Conservation (phyloP, 164 flowering plant genomes). For the Magnolia officinalis region DNA sequence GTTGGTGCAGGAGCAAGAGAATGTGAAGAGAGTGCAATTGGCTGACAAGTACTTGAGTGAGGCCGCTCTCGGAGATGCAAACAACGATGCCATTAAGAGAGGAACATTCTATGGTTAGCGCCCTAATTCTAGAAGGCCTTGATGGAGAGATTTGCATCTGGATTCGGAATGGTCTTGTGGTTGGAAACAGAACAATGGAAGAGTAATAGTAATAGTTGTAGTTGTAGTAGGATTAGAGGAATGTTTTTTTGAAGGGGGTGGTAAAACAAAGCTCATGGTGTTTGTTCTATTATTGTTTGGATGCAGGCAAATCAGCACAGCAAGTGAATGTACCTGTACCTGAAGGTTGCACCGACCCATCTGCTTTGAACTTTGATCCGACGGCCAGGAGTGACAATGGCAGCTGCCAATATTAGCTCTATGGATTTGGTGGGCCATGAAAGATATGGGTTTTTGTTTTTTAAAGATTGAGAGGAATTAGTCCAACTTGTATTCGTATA, state of each 20-base stretch:
- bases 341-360: constrained; percentile 46
- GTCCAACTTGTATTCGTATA: neutral
- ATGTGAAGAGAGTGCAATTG: constrained; percentile 57
- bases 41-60: constrained; percentile 43
- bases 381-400: constrained; percentile 52
- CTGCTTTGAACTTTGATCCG: constrained; percentile 43
- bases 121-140: constrained; percentile 12
- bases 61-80: constrained; percentile 48
- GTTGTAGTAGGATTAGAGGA: too few species aligned
- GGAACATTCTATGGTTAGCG: constrained; percentile 34
- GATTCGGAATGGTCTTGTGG: neutral
- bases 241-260: neutral
- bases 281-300: constrained; percentile 1
- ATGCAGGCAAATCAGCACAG: constrained; percentile 55
- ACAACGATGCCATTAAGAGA: constrained; percentile 29
- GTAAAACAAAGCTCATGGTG: neutral
- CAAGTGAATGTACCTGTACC: constrained; percentile 45
- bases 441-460: neutral
- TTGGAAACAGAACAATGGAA: neutral
- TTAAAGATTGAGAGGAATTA: neutral
- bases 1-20: constrained; percentile 51
- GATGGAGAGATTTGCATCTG: constrained; percentile 21
- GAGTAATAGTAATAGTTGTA: too few species aligned
- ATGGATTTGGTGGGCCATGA: constrained; percentile 6
- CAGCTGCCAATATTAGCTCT: constrained; percentile 27